Evolutionary conservation across 176 grass and related monocot species (phyloP).

Genomic region (Calamus simplicifolius): DNA sequence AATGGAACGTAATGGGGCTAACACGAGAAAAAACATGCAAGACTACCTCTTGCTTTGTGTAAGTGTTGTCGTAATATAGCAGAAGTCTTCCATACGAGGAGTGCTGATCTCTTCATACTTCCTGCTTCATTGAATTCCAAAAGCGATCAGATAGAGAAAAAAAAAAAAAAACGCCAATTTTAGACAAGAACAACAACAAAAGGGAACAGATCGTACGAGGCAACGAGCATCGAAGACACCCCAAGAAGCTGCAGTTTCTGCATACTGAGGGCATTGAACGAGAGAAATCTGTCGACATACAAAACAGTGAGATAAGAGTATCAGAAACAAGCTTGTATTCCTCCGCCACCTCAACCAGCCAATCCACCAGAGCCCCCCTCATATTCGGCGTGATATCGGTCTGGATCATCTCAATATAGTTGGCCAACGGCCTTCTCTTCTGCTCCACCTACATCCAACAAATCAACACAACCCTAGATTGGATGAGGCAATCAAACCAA

Average conservation of each 20-base stretch:
- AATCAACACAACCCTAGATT: neutral
- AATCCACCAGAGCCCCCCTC: conserved; percentile 77
- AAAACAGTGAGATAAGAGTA: too few relatives aligned
- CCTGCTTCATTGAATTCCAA: too few relatives aligned
- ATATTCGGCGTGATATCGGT: conserved; percentile 61
- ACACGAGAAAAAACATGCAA: neutral
- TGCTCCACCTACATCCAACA: conserved; percentile 37
- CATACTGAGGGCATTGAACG: too few relatives aligned
- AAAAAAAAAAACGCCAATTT: too few relatives aligned
- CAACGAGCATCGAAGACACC: too few relatives aligned
- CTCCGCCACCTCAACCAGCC: conserved; percentile 92
- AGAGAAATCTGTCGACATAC: too few relatives aligned
- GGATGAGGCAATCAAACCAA: neutral
- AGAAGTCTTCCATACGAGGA: conserved; percentile 70
- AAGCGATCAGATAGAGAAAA: too few relatives aligned
- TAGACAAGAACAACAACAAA: too few relatives aligned
- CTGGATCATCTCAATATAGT: conserved; percentile 73
- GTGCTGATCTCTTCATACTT: too few relatives aligned
- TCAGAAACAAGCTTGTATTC: conserved; percentile 72
- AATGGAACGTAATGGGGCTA: neutral
- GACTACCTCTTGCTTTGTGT: conserved; percentile 63
- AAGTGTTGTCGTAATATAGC: conserved; percentile 98
- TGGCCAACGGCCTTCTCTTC: conserved; percentile 34
- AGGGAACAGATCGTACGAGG: too few relatives aligned
- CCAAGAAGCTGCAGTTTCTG: too few relatives aligned